Evolutionary conservation across 495 filamentous ascomycete species (phyloP).

Genomic region (Hypoxylon intermedium): DNA sequence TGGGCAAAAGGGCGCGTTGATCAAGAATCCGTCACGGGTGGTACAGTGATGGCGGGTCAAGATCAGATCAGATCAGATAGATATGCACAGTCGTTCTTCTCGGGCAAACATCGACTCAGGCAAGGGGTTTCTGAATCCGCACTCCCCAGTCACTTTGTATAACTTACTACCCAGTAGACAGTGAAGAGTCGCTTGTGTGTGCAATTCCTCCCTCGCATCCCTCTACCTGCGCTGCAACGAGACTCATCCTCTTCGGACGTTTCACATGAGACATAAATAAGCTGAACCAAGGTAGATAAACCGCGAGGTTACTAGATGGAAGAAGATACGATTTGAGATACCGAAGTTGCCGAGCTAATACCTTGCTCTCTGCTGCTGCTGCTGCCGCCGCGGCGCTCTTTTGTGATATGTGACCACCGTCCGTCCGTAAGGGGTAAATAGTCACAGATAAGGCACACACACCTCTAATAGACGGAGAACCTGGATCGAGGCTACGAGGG

Average conservation of each 20-base stretch:
- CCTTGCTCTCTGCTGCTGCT: constrained; percentile 1
- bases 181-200: neutral
- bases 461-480: too few relatives aligned
- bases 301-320: too few relatives aligned
- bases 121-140: too few relatives aligned
- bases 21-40: neutral
- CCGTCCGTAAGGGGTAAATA: constrained; percentile 16
- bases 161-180: too few relatives aligned
- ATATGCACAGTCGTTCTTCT: constrained; percentile 1
- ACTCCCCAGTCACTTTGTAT: too few relatives aligned
- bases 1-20: neutral
- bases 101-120: too few relatives aligned
- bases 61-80: too few relatives aligned
- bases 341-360: neutral
- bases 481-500: neutral
- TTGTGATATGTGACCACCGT: constrained; percentile 5
- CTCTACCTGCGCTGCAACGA: neutral
- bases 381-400: neutral
- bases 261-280: constrained; percentile 10
- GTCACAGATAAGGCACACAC: too few relatives aligned
- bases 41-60: constrained; percentile 1
- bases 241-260: neutral
- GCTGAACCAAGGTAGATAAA: neutral
- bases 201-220: neutral
- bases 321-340: neutral